Conservation (phyloP, 1,284 basidiomycete genomes). For the Cryptococcus depauperatus region DNA sequence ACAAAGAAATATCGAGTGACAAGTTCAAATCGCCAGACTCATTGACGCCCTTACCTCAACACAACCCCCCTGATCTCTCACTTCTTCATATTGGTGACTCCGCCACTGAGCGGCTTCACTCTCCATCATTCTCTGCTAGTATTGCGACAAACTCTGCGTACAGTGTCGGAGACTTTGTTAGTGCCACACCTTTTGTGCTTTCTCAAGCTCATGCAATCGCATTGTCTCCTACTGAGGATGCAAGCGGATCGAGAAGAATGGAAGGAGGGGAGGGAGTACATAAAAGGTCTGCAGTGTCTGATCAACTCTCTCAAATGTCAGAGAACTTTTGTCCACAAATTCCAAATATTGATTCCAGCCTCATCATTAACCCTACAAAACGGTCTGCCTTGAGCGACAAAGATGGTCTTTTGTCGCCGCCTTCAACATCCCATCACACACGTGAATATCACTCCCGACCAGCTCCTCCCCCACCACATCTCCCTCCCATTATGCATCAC, state of each 20-base stretch:
- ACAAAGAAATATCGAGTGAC: background rate
- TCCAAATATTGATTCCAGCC: too few relatives aligned
- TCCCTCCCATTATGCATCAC: background rate
- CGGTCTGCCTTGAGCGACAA: too few relatives aligned
- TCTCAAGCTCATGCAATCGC: constrained; percentile 1
- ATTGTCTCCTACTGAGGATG: background rate
- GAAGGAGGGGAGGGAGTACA: constrained; percentile 3
- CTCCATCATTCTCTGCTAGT: constrained; percentile 6
- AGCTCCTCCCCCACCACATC: constrained; percentile 9
- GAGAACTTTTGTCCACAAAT: too few relatives aligned
- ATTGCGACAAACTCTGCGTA: constrained; percentile 6
- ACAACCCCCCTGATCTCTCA: background rate
- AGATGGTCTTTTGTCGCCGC: too few relatives aligned
- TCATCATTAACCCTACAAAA: too few relatives aligned
- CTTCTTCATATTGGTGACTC: background rate
- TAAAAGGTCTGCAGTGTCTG: background rate
- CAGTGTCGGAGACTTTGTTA: constrained; percentile 8
- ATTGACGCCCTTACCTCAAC: background rate
- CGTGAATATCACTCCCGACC: background rate
- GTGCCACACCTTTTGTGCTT: constrained; percentile 4
- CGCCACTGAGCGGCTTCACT: background rate
- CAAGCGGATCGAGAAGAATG: constrained; percentile 4
- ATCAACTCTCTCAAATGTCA: background rate
- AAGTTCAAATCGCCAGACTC: background rate
- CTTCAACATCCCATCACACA: background rate